Base-by-base conservation (phyloP, 2,329 filamentous ascomycete genomes). In the Cytospora piceicola region DNA sequence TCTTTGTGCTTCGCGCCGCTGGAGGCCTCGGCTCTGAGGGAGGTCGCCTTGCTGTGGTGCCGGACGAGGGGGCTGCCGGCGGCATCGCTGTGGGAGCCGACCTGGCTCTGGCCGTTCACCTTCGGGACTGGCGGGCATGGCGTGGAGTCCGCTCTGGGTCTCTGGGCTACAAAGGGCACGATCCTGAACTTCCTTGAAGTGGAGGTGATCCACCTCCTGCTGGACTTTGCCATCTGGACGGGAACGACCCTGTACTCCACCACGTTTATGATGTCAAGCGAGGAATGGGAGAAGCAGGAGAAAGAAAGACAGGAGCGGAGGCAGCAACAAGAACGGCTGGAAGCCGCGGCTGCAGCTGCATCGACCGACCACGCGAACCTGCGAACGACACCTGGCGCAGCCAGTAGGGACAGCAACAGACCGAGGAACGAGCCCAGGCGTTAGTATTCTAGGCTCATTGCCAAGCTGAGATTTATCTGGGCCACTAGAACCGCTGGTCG, bases 181-280 rank as follows among this genome's bases (percentile, higher is more conserved):
- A 61, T 79, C 3, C 72, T 78, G 34, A 86, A 85, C 70, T 76
- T 84, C 60, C 58, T 84, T 6, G 77, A 79, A 15, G 65, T 80
- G 2, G 81, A 86, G 69, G 70, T 84, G 20, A 52, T 82, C 22
- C 78, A 83, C 62, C 67, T 85, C 3, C 69, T 79, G 9, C 69
- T 84, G 22, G 77, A 80, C 8, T 76, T 77, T 3, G 81, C 81
- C 60, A 66, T 82, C 6, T 85, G 83, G 82, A 77, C 78, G 2
- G 51, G 76, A 0, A 75, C 81, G 17, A 78, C 80, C 1, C 64
- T 76, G 4, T 57, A 75, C 22, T 73, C 72, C 6, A 61, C 53
- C n/a, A 53, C 34, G 8, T 68, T 46, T 42, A 60, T 64, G 22
- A 49, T 68, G 14, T 67, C 66, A 12, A 60, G 56, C 20, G 63